Evolutionary conservation across 768 basidiomycete species (phyloP), one percentile per base, ranked within the genome.

Genomic region (Russula foetens): DNA sequence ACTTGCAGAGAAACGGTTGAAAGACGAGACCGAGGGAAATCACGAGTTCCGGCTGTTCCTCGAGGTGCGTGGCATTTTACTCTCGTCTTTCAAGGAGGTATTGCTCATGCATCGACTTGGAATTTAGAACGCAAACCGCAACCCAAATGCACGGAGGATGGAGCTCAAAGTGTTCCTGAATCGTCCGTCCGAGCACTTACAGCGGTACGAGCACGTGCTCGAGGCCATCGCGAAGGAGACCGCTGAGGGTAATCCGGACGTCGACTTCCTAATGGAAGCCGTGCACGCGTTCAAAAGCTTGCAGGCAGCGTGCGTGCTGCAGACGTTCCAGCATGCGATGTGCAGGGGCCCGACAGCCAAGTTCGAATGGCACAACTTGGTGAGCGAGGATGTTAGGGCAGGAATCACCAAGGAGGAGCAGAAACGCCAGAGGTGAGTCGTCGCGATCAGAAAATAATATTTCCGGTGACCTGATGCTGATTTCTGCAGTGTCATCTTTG

Each of bases 271-370:
- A 58, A 73, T 77, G n/a, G 85, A 92, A 67, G 93, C 95, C 2
- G 85, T 92, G 45, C 82, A 84, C 51, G 85, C 91, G 0, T 92
- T 98, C 70, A 85, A 86, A 68, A 87, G 83, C 63, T 73, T 98
- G 58, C 90, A 92, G 63, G 81, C 81, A 6, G 81, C 92, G 5
- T 86, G 90, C 0, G 90, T 92, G 70, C 73, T 97, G 50, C 81
- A 86, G 64, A 90, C 92, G 4, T 98, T 95, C 83, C 94, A 98
- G 70, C 80, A 84, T 44, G 88, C 90, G 0, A 93, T 92, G 86
- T 84, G 90, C 15, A 83, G 84, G 67, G 93, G 92, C 4, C 77
- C 82, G 2, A 83, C 87, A 2, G 82, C 80, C 3, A 92, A 91
- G 69, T 85, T 89, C 79, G 90, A 94, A 65, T 98, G 94, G 94